These are phyloP conservation scores for Trichoderma polysporum DNA, from an alignment of 2,329 filamentous ascomycete genomes.

Conservation along the genomic window DNA sequence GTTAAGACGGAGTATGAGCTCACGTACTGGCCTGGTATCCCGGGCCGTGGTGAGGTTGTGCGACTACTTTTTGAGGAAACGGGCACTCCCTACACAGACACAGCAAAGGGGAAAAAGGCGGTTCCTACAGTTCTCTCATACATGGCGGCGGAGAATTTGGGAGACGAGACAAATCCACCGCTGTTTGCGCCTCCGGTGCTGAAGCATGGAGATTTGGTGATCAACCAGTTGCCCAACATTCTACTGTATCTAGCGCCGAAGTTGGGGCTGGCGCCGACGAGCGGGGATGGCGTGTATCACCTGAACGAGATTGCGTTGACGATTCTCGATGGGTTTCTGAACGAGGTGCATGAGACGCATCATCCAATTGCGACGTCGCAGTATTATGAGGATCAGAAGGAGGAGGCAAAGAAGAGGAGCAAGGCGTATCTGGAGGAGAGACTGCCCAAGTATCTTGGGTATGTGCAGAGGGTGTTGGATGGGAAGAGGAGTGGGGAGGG, in stretches of 20 bases:
- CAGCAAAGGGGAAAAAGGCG: conserved; percentile 42
- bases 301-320: conserved; percentile 66
- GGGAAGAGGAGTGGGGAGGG: conserved; percentile 55
- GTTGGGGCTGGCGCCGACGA: conserved; percentile 53
- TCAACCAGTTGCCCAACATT: conserved; percentile 73
- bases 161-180: conserved; percentile 61
- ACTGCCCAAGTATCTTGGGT: conserved; percentile 70
- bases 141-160: conserved; percentile 45
- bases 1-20: conserved; percentile 53
- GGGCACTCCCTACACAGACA: conserved; percentile 63
- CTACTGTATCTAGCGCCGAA: conserved; percentile 65
- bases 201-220: conserved; percentile 57
- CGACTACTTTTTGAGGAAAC: conserved; percentile 72
- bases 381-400: conserved; percentile 76
- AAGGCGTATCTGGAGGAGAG: conserved; percentile 59
- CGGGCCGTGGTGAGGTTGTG: conserved; percentile 72
- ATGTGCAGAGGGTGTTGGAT: conserved; percentile 66
- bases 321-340: conserved; percentile 66
- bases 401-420: conserved; percentile 59
- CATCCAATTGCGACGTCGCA: conserved; percentile 61
- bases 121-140: conserved; percentile 49
- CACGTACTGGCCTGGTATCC: conserved; percentile 70
- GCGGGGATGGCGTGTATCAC: conserved; percentile 48
- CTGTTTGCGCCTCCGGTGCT: conserved; percentile 67
- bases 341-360: conserved; percentile 73